Conservation (phyloP, 306 rosid species). For the Prunus davidiana region DNA sequence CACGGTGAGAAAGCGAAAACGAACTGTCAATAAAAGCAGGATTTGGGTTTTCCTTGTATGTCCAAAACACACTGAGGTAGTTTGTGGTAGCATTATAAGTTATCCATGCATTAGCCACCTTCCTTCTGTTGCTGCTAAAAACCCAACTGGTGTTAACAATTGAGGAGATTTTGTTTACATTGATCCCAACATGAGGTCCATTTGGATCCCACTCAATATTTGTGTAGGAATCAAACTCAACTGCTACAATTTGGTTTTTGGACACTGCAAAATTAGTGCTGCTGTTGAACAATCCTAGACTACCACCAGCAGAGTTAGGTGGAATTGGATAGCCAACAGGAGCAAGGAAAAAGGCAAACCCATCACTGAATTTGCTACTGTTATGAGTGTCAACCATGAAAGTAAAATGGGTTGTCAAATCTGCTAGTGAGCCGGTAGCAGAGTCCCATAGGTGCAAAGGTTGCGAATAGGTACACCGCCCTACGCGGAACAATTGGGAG, state of each 20-base stretch:
- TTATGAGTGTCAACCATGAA: constrained; percentile 4
- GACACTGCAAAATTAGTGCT: not conserved
- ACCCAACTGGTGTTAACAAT: not conserved
- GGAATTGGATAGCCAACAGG: not conserved
- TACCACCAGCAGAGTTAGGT: constrained; percentile 10
- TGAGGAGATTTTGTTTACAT: not conserved
- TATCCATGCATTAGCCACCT: constrained; percentile 12
- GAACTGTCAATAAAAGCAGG: not conserved
- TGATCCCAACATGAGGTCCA: constrained; percentile 13
- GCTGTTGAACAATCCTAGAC: constrained; percentile 16
- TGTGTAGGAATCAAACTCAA: constrained; percentile 21
- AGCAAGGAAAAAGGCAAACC: constrained; percentile 26
- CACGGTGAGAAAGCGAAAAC: not conserved
- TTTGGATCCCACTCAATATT: not conserved
- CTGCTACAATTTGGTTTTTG: constrained; percentile 11
- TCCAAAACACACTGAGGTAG: constrained; percentile 23
- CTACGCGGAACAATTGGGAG: not conserved
- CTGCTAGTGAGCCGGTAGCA: not conserved
- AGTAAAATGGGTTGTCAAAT: constrained; percentile 20
- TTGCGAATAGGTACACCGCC: not conserved
- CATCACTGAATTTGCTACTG: not conserved
- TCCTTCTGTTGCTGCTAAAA: not conserved
- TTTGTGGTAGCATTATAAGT: constrained; percentile 25
- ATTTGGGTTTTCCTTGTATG: not conserved
- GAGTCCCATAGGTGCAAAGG: constrained; percentile 20